Evolutionary conservation across 1,284 basidiomycete species (phyloP), one percentile per base, ranked within the genome.

Genomic region (Austroboletus novae-zelandiae): DNA sequence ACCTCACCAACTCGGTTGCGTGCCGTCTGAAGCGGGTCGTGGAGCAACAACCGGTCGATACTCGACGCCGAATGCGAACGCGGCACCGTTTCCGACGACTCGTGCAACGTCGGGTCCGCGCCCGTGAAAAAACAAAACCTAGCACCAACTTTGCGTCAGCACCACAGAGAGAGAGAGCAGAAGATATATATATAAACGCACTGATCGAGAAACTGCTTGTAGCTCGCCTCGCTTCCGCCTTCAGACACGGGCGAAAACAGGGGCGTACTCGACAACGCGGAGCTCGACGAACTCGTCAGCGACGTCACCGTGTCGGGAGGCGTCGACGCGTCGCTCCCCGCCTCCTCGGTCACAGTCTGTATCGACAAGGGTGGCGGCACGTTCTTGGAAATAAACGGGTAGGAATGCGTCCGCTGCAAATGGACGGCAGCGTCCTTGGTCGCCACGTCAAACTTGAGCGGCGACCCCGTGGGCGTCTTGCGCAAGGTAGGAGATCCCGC

Each of bases 41-140:
- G 66, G 5, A 67, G 65, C 18, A 80, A 58, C 43, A 78, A 69
- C 39, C 72, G 79, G 52, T 81, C 79, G 13, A 84, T 69, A 57
- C 75, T 80, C 29, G 80, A 81, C 6, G 72, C 73, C 7, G 81
- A 81, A 17, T 78, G 78, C 36, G 81, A 77, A 37, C 80, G 77
- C 25, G 77, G 71, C 13, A 79, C 59, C 5, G 43, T 47, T 35
- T 71, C 70, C 9, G 67, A 52, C 4, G 64, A 55, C n/a, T 62
- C 61, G 36, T 66, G 66, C 29, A 65, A 55, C 46, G 64, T 42
- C 3, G 70, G 55, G 17, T 71, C 71, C 15, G 66, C 50, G 9
- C 86, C 86, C 0, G 87, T 89, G 67, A 79, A 90, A 68, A 89
- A 90, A 71, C 87, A 89, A 65, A 86, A 89, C 57, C 87, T 89